Conservation (phyloP, 495 filamentous ascomycete species). For the Penicillium cataractarum region DNA sequence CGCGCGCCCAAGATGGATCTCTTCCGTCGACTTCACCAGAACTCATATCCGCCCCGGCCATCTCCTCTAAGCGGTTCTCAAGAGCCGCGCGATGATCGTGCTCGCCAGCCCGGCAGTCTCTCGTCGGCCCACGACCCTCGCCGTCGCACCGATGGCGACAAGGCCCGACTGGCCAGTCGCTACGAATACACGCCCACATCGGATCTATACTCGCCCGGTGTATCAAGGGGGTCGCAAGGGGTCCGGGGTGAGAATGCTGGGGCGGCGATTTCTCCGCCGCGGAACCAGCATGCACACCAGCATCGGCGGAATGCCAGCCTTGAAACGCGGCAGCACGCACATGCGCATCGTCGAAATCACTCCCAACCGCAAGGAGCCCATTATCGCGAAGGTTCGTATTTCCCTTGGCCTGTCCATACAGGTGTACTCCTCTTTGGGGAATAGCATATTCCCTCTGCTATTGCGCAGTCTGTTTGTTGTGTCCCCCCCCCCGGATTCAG, state of each 20-base stretch:
- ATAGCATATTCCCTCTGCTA: neutral
- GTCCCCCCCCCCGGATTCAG: slow-evolving; percentile 32
- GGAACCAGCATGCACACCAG: slow-evolving; percentile 23
- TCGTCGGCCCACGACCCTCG: slow-evolving; percentile 26
- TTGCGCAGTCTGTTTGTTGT: slow-evolving; percentile 17
- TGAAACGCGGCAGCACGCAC: slow-evolving; percentile 26
- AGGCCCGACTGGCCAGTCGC: slow-evolving; percentile 27
- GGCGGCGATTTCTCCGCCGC: slow-evolving; percentile 26
- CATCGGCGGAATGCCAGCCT: slow-evolving; percentile 30
- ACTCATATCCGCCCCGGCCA: slow-evolving; percentile 31
- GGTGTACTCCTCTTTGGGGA: neutral
- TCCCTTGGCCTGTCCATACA: slow-evolving; percentile 6
- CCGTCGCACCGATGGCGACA: slow-evolving; percentile 30
- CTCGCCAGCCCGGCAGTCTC: slow-evolving; percentile 22
- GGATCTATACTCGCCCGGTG: slow-evolving; percentile 20
- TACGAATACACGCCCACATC: slow-evolving; percentile 32
- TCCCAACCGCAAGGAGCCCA: slow-evolving; percentile 29
- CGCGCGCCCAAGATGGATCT: slow-evolving; percentile 21
- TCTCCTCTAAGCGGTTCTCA: slow-evolving; percentile 31
- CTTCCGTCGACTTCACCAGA: slow-evolving; percentile 23
- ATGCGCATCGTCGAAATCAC: slow-evolving; percentile 30
- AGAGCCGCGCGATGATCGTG: slow-evolving; percentile 32
- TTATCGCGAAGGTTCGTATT: slow-evolving; percentile 37
- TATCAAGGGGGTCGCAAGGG: slow-evolving; percentile 15
- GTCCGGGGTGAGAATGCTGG: slow-evolving; percentile 21